A percentile compares a stretch with the other conserved stretches of the same genome.
Conservation (phyloP, 176 grass and related monocot species). For the Eleusine coracana region DNA sequence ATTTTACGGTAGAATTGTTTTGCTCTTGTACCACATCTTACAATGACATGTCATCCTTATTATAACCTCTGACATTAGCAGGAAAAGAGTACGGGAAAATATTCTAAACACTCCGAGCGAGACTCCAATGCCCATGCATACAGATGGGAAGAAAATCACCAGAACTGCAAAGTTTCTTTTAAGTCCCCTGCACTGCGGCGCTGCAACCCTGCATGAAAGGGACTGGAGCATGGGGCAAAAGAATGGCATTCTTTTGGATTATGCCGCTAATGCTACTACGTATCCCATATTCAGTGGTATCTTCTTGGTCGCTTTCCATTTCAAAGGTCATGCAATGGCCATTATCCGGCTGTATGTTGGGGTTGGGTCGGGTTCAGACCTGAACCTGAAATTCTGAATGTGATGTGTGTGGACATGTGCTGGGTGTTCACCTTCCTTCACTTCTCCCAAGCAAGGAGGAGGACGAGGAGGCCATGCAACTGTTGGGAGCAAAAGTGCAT, state of each 20-base stretch:
- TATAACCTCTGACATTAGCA: conserved; percentile 22
- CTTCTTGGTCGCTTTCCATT: conserved; percentile 36
- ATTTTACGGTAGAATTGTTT: neutral
- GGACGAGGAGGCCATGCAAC: conserved; percentile 25
- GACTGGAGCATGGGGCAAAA: conserved; percentile 49
- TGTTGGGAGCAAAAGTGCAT: conserved; percentile 61
- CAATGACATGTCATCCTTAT: conserved; percentile 27
- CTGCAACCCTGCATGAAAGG: conserved; percentile 54
- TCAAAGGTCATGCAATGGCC: conserved; percentile 22
- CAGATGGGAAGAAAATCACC: conserved; percentile 19
- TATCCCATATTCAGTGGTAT: conserved; percentile 25
- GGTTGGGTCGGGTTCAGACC: conserved; percentile 27
- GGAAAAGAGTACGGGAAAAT: neutral
- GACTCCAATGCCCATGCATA: conserved; percentile 30
- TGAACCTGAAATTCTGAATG: conserved; percentile 15
- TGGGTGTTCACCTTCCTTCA: conserved; percentile 24
- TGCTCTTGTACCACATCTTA: neutral
- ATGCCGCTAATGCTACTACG: conserved; percentile 3
- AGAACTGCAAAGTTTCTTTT: conserved; percentile 50
- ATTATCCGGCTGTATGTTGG: neutral
- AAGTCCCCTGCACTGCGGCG: neutral
- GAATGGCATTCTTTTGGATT: conserved; percentile 37
- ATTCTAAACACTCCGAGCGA: neutral
- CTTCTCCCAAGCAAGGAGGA: neutral
- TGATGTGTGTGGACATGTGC: conserved; percentile 7